Conservation (phyloP, 108 stramenopile genomes). For the Cyclotella cryptica region DNA sequence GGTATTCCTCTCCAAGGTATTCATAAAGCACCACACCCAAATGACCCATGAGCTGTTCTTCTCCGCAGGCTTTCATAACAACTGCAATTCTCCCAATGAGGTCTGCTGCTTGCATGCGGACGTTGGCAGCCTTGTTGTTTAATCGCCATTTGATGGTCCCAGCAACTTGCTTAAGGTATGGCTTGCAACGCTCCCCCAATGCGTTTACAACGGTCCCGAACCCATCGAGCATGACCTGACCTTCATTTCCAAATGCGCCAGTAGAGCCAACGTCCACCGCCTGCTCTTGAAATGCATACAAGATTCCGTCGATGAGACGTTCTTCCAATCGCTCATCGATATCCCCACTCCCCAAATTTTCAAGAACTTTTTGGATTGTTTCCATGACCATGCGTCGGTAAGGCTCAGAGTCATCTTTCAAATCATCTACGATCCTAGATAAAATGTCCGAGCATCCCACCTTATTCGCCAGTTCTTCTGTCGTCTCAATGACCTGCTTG, state of each 20-base stretch:
- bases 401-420: constrained; percentile 99
- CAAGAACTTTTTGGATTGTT: constrained; percentile 91
- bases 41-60: constrained; percentile 99
- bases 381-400: constrained; percentile 99
- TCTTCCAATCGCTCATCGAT: constrained; percentile 97
- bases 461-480: constrained; percentile 98
- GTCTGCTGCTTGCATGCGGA: constrained; percentile 99
- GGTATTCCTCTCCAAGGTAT: constrained; percentile 99
- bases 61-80: constrained; percentile 97
- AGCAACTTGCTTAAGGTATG: constrained; percentile 98
- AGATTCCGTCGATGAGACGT: constrained; percentile 97
- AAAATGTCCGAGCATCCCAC: constrained; percentile 97
- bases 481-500: constrained; percentile 98
- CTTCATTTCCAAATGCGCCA: constrained; percentile 73
- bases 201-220: constrained; percentile 98
- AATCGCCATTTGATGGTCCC: constrained; percentile 99
- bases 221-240: constrained; percentile 95
- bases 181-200: constrained; percentile 95
- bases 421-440: constrained; percentile 96
- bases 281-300: constrained; percentile 99
- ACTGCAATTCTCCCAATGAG: constrained; percentile 97
- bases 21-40: constrained; percentile 99
- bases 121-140: constrained; percentile 97
- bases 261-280: constrained; percentile 81
- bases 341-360: constrained; percentile 95